Conservation (phyloP, 768 basidiomycete species). For the Boletales sp. region DNA sequence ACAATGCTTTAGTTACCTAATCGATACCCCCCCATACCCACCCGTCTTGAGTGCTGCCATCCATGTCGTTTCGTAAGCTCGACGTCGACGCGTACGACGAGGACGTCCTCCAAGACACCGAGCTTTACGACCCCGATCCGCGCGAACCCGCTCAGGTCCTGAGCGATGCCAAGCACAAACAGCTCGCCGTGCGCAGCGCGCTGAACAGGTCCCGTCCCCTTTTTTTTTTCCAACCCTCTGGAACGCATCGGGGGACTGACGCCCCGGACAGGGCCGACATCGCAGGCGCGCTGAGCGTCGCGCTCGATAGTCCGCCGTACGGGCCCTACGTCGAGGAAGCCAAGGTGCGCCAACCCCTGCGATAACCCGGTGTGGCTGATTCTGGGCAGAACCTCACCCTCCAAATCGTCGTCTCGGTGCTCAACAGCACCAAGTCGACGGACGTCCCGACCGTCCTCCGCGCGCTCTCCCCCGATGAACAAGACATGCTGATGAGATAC, state of each 20-base stretch:
- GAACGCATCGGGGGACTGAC: no score
- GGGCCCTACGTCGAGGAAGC: constrained; percentile 86
- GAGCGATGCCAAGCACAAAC: constrained; percentile 73
- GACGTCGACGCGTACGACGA: constrained; percentile 94
- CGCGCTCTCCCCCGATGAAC: constrained; percentile 64
- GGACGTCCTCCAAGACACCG: constrained; percentile 78
- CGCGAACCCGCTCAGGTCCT: constrained; percentile 71
- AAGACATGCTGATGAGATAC: constrained; percentile 96
- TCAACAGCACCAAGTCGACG: constrained; percentile 90
- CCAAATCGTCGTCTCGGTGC: constrained; percentile 77
- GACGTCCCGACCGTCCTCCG: constrained; percentile 80
- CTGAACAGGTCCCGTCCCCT: constrained; percentile 61
- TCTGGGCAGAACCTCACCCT: constrained; percentile 65
- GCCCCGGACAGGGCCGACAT: no score
- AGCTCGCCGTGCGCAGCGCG: constrained; percentile 63
- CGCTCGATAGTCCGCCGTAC: constrained; percentile 82
- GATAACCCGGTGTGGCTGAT: no score
- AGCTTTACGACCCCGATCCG: constrained; percentile 85
- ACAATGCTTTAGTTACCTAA: no score
- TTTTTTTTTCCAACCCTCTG: neutral
- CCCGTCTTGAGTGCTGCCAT: no score
- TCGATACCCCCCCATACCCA: no score
- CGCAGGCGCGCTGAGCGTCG: constrained; percentile 59
- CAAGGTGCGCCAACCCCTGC: constrained; percentile 51
- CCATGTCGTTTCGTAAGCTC: constrained; percentile 81